A percentile compares a stretch with the other conserved stretches of the same genome.
Evolutionary conservation across 2,329 filamentous ascomycete species (phyloP).

Genomic region (Blumeria graminis): DNA sequence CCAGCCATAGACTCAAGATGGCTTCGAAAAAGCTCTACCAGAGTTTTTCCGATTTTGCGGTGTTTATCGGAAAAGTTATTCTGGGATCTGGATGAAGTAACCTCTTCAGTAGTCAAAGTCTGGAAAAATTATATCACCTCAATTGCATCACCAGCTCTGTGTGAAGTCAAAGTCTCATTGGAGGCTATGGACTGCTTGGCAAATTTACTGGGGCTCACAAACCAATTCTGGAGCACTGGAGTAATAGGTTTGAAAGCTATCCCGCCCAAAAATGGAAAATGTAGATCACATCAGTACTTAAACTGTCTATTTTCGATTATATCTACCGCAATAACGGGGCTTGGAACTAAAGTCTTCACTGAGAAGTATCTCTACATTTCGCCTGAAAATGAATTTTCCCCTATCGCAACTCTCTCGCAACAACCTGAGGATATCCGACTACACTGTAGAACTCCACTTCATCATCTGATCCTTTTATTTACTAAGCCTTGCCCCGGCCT

Average conservation of each 20-base stretch:
- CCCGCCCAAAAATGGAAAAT: slow-evolving; percentile 14
- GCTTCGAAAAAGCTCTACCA: slow-evolving; percentile 47
- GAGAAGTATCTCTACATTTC: slow-evolving; percentile 27
- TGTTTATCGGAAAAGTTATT: slow-evolving; percentile 38
- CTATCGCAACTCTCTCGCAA: background rate
- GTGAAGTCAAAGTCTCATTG: slow-evolving; percentile 71
- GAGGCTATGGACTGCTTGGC: slow-evolving; percentile 66
- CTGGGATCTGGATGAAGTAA: slow-evolving; percentile 29
- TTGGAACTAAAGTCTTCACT: slow-evolving; percentile 36
- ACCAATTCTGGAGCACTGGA: slow-evolving; percentile 40
- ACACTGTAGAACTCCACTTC: slow-evolving; percentile 31
- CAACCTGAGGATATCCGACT: slow-evolving; percentile 15
- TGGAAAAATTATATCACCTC: slow-evolving; percentile 39
- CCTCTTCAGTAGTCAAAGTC: slow-evolving; percentile 28
- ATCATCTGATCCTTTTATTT: slow-evolving; percentile 40
- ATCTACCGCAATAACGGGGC: slow-evolving; percentile 22
- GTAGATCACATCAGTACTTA: slow-evolving; percentile 29
- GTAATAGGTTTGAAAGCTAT: slow-evolving; percentile 13
- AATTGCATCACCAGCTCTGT: slow-evolving; percentile 42
- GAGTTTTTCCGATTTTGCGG: slow-evolving; percentile 36
- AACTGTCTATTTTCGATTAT: slow-evolving; percentile 28
- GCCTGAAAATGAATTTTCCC: slow-evolving; percentile 19
- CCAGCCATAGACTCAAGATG: slow-evolving; percentile 67
- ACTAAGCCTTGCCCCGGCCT: slow-evolving; percentile 7
- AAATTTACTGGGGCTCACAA: slow-evolving; percentile 42